These are phyloP conservation scores for Marasmius fiardii DNA, from an alignment of 1,284 basidiomycete species.

Conservation along the genomic window DNA sequence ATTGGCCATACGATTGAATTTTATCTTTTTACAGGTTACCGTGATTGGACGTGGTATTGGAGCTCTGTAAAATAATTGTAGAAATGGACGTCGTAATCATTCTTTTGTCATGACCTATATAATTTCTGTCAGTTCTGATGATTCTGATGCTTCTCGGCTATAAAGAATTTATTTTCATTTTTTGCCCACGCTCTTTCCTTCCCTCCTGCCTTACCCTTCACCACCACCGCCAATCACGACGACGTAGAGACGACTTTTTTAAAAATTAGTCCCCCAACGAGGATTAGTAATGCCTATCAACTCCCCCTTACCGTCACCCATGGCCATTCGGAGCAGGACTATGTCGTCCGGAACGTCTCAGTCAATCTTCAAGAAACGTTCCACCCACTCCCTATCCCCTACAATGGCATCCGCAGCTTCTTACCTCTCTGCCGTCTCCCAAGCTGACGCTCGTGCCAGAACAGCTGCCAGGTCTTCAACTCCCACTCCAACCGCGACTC, in stretches of 20 bases:
- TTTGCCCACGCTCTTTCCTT: neutral
- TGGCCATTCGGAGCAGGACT: conserved; percentile 16
- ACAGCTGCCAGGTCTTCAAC: conserved; percentile 17
- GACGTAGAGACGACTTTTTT: neutral
- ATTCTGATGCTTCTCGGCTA: too few relatives aligned
- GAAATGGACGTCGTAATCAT: too few relatives aligned
- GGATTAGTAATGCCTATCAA: conserved; percentile 10
- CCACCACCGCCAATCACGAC: neutral
- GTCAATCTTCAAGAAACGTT: conserved; percentile 65
- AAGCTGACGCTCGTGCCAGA: conserved; percentile 63
- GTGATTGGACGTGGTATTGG: conserved; percentile 36
- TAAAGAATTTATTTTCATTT: too few relatives aligned
- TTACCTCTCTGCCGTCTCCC: conserved; percentile 67
- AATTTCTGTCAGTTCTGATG: too few relatives aligned
- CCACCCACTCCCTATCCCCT: conserved; percentile 38
- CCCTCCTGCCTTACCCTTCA: neutral
- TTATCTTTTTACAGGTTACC: conserved; percentile 33
- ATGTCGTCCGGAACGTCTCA: conserved; percentile 37
- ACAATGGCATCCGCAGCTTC: conserved; percentile 61
- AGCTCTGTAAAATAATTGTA: neutral
- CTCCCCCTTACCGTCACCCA: conserved; percentile 16
- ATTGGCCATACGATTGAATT: neutral
- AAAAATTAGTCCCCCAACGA: neutral
- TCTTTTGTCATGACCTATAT: too few relatives aligned
- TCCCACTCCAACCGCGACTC: conserved; percentile 55